phyloP scores from a whole-genome alignment of 179 eudicot species.

The Beta macrorhiza region DNA sequence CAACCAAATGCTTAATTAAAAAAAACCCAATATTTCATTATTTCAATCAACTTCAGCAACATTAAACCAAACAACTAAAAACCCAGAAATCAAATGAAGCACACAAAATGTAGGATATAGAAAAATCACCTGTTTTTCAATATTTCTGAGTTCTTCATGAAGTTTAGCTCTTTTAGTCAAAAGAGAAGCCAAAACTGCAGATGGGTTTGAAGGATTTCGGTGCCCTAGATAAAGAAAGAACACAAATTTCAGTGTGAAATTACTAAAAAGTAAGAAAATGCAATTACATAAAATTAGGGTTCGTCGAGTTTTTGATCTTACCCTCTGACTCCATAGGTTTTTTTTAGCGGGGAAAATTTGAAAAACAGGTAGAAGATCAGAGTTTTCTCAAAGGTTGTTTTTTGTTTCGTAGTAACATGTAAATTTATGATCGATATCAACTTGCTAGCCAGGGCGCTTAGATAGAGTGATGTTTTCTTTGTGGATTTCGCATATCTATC shows the following conservation, averaged over 20 bases:
- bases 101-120: neutral
- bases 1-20: neutral
- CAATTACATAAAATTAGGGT: conserved; percentile 8
- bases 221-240: conserved; percentile 47
- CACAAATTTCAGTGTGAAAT: neutral
- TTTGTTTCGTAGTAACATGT: conserved; percentile 27
- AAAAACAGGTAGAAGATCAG: conserved; percentile 30
- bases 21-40: neutral
- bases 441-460: neutral
- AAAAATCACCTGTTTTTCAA: conserved; percentile 76
- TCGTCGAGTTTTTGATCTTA: conserved; percentile 19
- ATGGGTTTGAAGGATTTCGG: conserved; percentile 61
- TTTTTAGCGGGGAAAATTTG: conserved; percentile 35
- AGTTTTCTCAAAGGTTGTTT: conserved; percentile 19
- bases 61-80: neutral
- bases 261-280: neutral
- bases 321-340: conserved; percentile 36
- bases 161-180: conserved; percentile 77
- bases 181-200: conserved; percentile 66
- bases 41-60: neutral
- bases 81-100: neutral
- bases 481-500: no score
- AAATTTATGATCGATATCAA: conserved; percentile 14
- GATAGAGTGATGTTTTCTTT: neutral
- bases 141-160: conserved; percentile 82